phyloP scores from a whole-genome alignment of 257 asterid species.

The Echium plantagineum region DNA sequence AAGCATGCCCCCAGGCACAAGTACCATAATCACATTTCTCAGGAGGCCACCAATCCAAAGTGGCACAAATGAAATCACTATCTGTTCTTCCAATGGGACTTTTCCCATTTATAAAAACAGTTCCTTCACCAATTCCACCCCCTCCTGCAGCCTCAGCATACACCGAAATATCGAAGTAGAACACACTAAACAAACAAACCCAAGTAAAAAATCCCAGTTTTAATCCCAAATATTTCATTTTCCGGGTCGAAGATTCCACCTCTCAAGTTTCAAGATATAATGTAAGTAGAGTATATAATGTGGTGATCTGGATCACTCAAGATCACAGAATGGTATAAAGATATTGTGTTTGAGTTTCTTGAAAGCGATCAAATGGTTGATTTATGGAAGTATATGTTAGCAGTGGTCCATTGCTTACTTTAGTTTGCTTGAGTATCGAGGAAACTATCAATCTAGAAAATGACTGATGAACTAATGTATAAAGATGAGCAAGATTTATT shows the following conservation, averaged over 20 bases:
- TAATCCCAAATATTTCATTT: constrained; percentile 17
- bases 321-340: not conserved
- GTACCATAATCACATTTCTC: constrained; percentile 76
- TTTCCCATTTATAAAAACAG: constrained; percentile 37
- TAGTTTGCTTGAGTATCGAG: constrained; percentile 22
- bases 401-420: constrained; percentile 10
- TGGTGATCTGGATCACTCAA: not conserved
- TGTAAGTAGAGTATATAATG: not conserved
- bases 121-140: constrained; percentile 20
- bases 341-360: not conserved
- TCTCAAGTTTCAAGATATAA: no score
- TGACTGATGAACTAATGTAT: constrained; percentile 10
- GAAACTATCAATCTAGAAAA: not conserved
- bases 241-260: not conserved
- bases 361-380: not conserved
- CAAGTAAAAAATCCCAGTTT: constrained; percentile 8
- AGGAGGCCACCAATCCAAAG: constrained; percentile 95
- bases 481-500: constrained; percentile 5
- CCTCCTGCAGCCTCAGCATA: constrained; percentile 17
- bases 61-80: constrained; percentile 62
- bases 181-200: constrained; percentile 10
- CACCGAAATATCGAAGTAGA: constrained; percentile 11
- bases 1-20: constrained; percentile 77
- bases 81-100: constrained; percentile 43
- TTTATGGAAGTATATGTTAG: constrained; percentile 10